phyloP scores from a whole-genome alignment of 805 yeast species.

The Candida nemodendra region DNA sequence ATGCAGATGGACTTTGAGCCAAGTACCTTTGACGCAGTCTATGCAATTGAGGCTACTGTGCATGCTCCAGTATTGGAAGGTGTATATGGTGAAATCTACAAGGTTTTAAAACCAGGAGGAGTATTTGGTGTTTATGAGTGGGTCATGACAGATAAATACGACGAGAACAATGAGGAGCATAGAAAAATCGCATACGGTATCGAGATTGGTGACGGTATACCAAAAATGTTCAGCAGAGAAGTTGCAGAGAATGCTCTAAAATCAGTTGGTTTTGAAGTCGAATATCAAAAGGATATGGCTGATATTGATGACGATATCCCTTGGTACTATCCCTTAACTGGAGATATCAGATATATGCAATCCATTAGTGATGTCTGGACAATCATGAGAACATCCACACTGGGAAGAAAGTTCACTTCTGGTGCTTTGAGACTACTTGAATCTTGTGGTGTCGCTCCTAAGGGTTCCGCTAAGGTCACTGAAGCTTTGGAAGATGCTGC shows the following conservation, averaged over 20 bases:
- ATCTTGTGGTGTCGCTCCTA: conserved; percentile 83
- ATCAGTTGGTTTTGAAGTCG: conserved; percentile 83
- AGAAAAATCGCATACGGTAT: conserved; percentile 95
- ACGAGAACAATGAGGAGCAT: conserved; percentile 82
- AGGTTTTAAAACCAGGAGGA: conserved; percentile 97
- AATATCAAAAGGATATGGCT: conserved; percentile 78
- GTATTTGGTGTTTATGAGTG: conserved; percentile 97
- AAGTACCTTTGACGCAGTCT: conserved; percentile 90
- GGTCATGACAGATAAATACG: conserved; percentile 96
- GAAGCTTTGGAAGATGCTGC: conserved; percentile 96
- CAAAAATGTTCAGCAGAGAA: conserved; percentile 84
- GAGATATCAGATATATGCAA: conserved; percentile 89
- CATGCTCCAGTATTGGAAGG: conserved; percentile 97
- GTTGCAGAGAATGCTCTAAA: conserved; percentile 88
- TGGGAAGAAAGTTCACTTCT: conserved; percentile 88
- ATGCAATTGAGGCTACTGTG: conserved; percentile 98
- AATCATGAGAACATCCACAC: conserved; percentile 78
- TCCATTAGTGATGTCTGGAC: conserved; percentile 74
- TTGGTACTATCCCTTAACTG: conserved; percentile 96
- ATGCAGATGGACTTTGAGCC: conserved; percentile 98
- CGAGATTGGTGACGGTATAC: conserved; percentile 98
- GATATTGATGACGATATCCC: conserved; percentile 80
- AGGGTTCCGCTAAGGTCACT: conserved; percentile 88
- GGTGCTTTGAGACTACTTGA: conserved; percentile 80
- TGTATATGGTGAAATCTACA: conserved; percentile 91